Evolutionary conservation across 805 yeast species (phyloP).

Genomic region (Myxozyma nipponensis): DNA sequence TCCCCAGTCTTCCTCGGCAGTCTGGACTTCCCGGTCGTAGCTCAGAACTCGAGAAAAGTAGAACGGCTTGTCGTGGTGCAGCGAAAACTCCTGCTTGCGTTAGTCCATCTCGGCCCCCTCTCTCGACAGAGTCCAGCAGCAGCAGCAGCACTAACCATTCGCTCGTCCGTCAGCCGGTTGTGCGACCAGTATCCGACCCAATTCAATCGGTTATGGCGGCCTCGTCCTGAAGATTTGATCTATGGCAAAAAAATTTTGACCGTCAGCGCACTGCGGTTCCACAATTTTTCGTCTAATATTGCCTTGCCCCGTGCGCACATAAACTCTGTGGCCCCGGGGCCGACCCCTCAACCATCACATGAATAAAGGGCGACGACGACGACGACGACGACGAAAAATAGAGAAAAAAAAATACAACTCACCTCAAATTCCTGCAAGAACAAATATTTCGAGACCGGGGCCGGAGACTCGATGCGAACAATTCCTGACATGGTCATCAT

Average conservation of each 20-base stretch:
- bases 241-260: constrained; percentile 49
- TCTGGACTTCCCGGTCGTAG: constrained; percentile 18
- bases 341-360: not conserved
- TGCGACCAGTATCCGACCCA: constrained; percentile 66
- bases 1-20: too few relatives aligned
- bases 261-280: too few relatives aligned
- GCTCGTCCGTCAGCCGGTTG: constrained; percentile 52
- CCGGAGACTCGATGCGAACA: constrained; percentile 23
- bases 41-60: constrained; percentile 49
- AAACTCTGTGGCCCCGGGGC: too few relatives aligned
- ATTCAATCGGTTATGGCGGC: constrained; percentile 62
- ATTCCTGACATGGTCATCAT: constrained; percentile 22
- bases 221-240: constrained; percentile 57
- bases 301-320: too few relatives aligned
- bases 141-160: constrained; percentile 37
- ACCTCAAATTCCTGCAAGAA: constrained; percentile 34
- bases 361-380: not conserved
- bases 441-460: constrained; percentile 24
- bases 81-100: constrained; percentile 41
- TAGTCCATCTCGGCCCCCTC: not conserved
- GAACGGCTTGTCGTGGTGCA: constrained; percentile 74
- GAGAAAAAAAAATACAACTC: constrained; percentile 39
- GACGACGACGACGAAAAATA: not conserved
- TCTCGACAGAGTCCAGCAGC: not conserved
- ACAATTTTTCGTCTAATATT: too few relatives aligned